Evolutionary conservation across 495 filamentous ascomycete genomes (phyloP).

Genomic region (Talaromyces ruber): DNA sequence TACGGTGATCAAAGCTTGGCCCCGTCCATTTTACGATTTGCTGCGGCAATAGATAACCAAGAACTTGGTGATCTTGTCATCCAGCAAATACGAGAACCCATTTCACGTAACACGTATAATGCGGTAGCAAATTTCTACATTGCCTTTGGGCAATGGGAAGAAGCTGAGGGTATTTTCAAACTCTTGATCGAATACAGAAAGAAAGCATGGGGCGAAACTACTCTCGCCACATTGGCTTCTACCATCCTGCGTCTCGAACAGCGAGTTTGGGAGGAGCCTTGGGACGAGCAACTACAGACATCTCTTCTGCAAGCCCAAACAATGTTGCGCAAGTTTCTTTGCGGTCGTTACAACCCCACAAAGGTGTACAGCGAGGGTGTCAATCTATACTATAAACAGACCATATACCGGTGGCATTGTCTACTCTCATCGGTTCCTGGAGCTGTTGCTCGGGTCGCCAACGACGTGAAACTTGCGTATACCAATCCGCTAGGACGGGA

Average conservation of each 20-base stretch:
- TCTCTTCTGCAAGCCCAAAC: conserved; percentile 19
- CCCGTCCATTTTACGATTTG: conserved; percentile 51
- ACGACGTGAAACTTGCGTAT: conserved; percentile 12
- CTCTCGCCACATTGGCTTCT: conserved; percentile 31
- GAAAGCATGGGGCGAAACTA: conserved; percentile 42
- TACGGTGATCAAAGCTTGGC: conserved; percentile 42
- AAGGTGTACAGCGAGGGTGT: conserved; percentile 8
- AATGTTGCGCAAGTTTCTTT: conserved; percentile 23
- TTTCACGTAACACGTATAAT: conserved; percentile 37
- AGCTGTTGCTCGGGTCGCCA: conserved; percentile 13
- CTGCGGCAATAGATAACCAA: conserved; percentile 39
- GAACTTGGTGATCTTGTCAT: conserved; percentile 37
- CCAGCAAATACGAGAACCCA: conserved; percentile 22
- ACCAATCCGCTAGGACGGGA: conserved; percentile 5
- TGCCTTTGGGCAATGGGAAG: conserved; percentile 34
- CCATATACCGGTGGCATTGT: conserved; percentile 18
- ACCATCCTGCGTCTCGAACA: conserved; percentile 32
- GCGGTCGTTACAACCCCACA: conserved; percentile 23
- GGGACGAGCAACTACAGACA: conserved; percentile 5
- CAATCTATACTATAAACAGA: conserved; percentile 19
- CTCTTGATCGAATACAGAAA: conserved; percentile 28
- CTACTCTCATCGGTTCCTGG: conserved; percentile 22
- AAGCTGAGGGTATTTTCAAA: conserved; percentile 32
- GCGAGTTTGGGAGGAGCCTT: conserved; percentile 6
- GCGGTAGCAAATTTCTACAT: conserved; percentile 44